Percentiles rank a stretch among this genome's conserved stretches.
phyloP scores from a whole-genome alignment of 176 grass and related monocot species.

The Raddia guianensis region DNA sequence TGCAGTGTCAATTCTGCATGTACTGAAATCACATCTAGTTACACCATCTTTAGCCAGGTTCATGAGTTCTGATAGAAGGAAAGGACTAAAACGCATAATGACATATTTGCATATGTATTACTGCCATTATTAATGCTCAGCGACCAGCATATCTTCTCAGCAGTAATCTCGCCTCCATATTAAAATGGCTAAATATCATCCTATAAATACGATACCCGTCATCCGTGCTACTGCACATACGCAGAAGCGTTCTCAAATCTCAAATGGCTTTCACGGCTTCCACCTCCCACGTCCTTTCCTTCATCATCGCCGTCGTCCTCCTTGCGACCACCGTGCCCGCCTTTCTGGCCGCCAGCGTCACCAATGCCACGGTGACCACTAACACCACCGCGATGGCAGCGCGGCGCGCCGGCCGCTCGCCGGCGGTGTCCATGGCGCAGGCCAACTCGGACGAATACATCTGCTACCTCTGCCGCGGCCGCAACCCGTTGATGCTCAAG shows the following conservation, averaged over 20 bases:
- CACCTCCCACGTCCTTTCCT: neutral
- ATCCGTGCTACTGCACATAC: neutral
- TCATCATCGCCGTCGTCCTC: neutral
- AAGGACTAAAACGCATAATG: neutral
- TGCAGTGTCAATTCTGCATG: neutral
- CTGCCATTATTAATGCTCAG: neutral
- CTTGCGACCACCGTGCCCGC: neutral
- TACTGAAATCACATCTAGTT: too few species aligned
- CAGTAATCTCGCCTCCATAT: neutral
- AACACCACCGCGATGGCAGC: neutral
- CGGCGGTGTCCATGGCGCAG: neutral
- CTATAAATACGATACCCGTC: neutral
- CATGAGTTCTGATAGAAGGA: neutral
- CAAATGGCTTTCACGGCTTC: slow-evolving; percentile 2
- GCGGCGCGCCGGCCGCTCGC: neutral
- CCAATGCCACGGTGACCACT: neutral
- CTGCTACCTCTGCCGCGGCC: slow-evolving; percentile 47
- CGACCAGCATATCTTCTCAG: neutral
- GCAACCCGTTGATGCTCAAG: slow-evolving; percentile 30
- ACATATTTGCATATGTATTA: neutral
- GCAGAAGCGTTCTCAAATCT: neutral
- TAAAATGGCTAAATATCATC: neutral
- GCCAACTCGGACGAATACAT: slow-evolving; percentile 26
- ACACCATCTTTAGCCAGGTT: neutral
- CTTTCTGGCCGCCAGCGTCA: neutral